Evolutionary conservation across 345 rosid species (phyloP), one percentile per base, ranked within the genome.

Genomic region (Lumnitzera littorea): DNA sequence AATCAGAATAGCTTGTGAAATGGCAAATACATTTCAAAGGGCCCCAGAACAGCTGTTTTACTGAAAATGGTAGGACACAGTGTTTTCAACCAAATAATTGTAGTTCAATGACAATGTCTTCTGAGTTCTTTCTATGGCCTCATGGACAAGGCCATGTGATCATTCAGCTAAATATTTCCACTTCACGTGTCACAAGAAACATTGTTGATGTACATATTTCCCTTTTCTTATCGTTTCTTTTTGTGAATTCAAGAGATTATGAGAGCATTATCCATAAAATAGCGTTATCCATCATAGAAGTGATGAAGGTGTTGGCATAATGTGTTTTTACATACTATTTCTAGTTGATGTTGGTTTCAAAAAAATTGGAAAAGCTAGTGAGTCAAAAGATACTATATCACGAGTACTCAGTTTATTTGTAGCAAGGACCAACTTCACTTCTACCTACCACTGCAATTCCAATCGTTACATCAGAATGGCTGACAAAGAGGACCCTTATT

Each of bases 121-220:
- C 48, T 16, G 8, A 50, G 13, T 29, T 10, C 17, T 27, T 60
- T 60, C 49, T 55, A n/a, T 12, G 9, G 36, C 27, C 25, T 55
- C 41, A 29, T 25, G 56, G 60, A 55, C 61, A 36, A 15, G 14
- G 50, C 51, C 65, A 61, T 61, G 65, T 61, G 65, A 65, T 48
- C 61, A n/a, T 50, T 57, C 14, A 41, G 29, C 43, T 49, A 12
- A 50, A 50, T 24, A 50, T 51, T 41, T 50, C 56, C 49, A 48
- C 46, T 8, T 15, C 48, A 50, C 15, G n/a, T 11, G 16, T 16
- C 20, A 50, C 52, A 12, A 14, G 16, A 50, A 4, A 36, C 31
- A 27, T 27, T 27, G 31, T 27, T 5, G 1, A 27, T 27, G 31
- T 27, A 27, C 31, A 27, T 2, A 27, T 27, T 27, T 27, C 31